phyloP scores from a whole-genome alignment of 805 yeast species.

The Limtongozyma cylindracea region DNA sequence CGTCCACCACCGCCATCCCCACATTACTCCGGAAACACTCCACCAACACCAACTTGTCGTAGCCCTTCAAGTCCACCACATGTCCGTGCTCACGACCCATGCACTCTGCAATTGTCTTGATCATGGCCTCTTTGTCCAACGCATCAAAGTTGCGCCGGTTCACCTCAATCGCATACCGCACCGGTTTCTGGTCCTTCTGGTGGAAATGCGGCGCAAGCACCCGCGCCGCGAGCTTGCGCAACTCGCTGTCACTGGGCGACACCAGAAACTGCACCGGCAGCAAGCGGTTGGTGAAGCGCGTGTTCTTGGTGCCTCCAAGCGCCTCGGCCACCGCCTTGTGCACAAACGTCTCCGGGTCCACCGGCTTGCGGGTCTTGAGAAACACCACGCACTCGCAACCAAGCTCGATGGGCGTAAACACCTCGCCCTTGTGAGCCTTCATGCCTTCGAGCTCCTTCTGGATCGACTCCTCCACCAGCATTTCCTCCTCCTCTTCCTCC shows the following conservation, averaged over 20 bases:
- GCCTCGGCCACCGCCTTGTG: conserved; percentile 36
- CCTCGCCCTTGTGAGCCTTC: conserved; percentile 15
- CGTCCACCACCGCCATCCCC: conserved; percentile 65
- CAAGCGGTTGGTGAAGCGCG: conserved; percentile 52
- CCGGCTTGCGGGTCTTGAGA: conserved; percentile 55
- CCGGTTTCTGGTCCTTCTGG: conserved; percentile 10
- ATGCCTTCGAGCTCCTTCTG: conserved; percentile 44
- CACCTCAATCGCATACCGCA: conserved; percentile 59
- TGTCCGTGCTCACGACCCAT: conserved; percentile 55
- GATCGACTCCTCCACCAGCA: conserved; percentile 56
- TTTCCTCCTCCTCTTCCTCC: conserved; percentile 4
- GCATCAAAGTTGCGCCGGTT: conserved; percentile 56
- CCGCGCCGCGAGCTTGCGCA: conserved; percentile 26
- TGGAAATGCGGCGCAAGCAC: conserved; percentile 45
- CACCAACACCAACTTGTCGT: conserved; percentile 55
- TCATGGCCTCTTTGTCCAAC: conserved; percentile 47
- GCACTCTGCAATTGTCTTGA: conserved; percentile 39
- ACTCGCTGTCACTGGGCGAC: conserved; percentile 43
- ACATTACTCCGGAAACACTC: conserved; percentile 77
- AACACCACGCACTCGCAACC: conserved; percentile 73
- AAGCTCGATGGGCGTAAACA: conserved; percentile 28
- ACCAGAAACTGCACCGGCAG: conserved; percentile 63
- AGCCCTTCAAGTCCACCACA: conserved; percentile 54
- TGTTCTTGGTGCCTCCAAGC: conserved; percentile 17
- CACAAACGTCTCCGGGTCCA: conserved; percentile 56